phyloP scores from a whole-genome alignment of 805 yeast genomes.

The Metschnikowia gelsemii region DNA sequence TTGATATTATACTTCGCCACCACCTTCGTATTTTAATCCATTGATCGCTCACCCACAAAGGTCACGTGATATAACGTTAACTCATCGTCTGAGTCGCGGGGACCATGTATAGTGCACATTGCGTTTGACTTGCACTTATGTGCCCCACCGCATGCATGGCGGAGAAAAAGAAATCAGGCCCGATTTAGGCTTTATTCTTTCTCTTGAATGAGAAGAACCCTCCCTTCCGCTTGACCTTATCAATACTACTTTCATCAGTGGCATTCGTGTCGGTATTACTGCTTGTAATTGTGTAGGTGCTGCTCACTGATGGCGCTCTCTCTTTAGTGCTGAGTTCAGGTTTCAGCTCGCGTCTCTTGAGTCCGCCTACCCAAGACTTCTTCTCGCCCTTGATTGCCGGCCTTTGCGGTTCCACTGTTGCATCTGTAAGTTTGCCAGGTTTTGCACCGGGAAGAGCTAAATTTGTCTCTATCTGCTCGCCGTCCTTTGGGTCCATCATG shows the following conservation, averaged over 20 bases:
- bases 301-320: slow-evolving; percentile 24
- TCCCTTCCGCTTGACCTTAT: slow-evolving; percentile 23
- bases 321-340: slow-evolving; percentile 21
- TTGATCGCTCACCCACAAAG: background rate
- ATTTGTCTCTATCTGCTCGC: slow-evolving; percentile 12
- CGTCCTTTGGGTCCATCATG: slow-evolving; percentile 24
- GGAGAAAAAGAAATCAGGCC: background rate
- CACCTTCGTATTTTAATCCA: background rate
- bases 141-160: background rate
- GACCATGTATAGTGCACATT: background rate
- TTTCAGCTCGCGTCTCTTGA: slow-evolving; percentile 31
- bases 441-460: background rate
- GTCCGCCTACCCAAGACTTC: slow-evolving; percentile 43
- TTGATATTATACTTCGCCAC: background rate
- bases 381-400: slow-evolving; percentile 27
- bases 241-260: slow-evolving; percentile 8
- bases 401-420: slow-evolving; percentile 6
- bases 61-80: slow-evolving; percentile 15
- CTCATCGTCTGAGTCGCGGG: background rate
- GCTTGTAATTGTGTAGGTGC: slow-evolving; percentile 17
- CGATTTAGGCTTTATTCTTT: slow-evolving; percentile 16
- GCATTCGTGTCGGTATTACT: slow-evolving; percentile 6
- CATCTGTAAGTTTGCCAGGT: slow-evolving; percentile 5
- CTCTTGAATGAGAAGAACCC: slow-evolving; percentile 40
- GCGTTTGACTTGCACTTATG: background rate